Base-by-base conservation (phyloP, 257 asterid species). In the Scutellaria galericulata region DNA sequence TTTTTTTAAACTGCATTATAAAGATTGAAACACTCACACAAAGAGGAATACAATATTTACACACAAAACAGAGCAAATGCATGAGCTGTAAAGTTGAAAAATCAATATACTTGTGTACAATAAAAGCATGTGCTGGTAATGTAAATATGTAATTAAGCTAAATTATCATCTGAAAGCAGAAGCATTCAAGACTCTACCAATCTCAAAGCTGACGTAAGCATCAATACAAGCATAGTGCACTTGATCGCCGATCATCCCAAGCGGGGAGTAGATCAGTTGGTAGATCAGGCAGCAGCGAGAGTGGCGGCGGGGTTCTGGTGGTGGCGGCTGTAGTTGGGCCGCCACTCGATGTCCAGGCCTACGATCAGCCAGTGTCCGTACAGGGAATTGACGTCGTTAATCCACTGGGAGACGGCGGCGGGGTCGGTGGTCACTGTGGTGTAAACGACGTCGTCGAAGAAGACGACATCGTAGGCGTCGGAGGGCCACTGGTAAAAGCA, bases 311-410 rank as follows among this genome's bases (percentile, higher is more conserved):
- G 84, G 80, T 78, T 78, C 18, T 64, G 74, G 1, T 8, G 27
- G n/a, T 10, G 40, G 64, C 66, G 48, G 41, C 7, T 13, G 75
- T 27, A 8, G 58, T 64, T 72, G 1, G 84, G 88, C 37, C 80
- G 82, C 88, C 85, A 83, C 71, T 83, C 85, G 45, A 79, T 18
- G 75, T 81, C 86, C 52, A 84, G 80, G 46, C 84, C 84, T 59
- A 84, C 82, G 66, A 74, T 66, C 59, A 79, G 81, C 7, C 57
- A 69, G 65, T 70, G 80, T 40, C 75, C 72, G 79, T 77, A 54
- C 37, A 73, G 64, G 55, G 20, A 18, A 40, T 31, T 61, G 55
- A 74, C 27, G 68, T 52, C 73, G 71, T 35, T 22, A 20, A 80
- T 66, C 87, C 85, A 83, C 27, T 56, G 10, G 7, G 68, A 27